These are phyloP conservation scores for Prasinococcaceae sp. DNA, from an alignment of 139 green algal species.

Conservation along the genomic window DNA sequence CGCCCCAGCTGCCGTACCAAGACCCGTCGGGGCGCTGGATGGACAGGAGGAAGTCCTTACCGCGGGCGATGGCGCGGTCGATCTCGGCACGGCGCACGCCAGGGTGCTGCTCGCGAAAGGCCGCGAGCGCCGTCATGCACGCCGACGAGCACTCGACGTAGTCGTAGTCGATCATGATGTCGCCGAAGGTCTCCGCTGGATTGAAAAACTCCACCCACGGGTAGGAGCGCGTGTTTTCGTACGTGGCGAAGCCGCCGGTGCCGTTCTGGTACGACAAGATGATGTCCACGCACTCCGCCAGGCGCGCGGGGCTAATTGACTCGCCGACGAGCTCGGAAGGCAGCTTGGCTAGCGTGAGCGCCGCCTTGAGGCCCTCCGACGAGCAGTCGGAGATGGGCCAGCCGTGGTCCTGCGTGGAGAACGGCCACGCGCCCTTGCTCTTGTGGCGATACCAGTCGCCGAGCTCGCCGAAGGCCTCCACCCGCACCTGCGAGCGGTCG, in stretches of 20 bases:
- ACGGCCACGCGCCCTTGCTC: conserved; percentile 91
- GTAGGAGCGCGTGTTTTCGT: conserved; percentile 87
- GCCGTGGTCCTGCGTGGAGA: conserved; percentile 85
- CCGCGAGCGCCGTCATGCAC: conserved; percentile 73
- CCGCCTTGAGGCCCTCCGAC: conserved; percentile 63
- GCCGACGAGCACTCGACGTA: conserved; percentile 93
- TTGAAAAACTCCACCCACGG: conserved; percentile 75
- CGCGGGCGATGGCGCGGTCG: conserved; percentile 16
- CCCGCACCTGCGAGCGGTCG: conserved; percentile 54
- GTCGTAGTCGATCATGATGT: conserved; percentile 98
- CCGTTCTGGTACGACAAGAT: conserved; percentile 75
- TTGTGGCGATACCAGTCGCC: conserved; percentile 81
- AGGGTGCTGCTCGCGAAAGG: conserved; percentile 36
- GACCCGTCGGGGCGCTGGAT: conserved; percentile 76
- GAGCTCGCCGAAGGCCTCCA: conserved; percentile 51
- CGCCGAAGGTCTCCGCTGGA: conserved; percentile 93
- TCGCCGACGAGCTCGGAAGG: conserved; percentile 31
- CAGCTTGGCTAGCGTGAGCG: conserved; percentile 43
- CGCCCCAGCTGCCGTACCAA: conserved; percentile 93
- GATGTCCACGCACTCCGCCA: conserved; percentile 70
- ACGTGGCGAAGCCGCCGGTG: conserved; percentile 90
- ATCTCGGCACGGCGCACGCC: conserved; percentile 28
- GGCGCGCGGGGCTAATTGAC: conserved; percentile 41
- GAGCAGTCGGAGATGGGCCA: conserved; percentile 97
- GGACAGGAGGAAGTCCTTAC: conserved; percentile 38